Conservation (phyloP, 495 filamentous ascomycete genomes). For the Parathielavia hyrcaniae region DNA sequence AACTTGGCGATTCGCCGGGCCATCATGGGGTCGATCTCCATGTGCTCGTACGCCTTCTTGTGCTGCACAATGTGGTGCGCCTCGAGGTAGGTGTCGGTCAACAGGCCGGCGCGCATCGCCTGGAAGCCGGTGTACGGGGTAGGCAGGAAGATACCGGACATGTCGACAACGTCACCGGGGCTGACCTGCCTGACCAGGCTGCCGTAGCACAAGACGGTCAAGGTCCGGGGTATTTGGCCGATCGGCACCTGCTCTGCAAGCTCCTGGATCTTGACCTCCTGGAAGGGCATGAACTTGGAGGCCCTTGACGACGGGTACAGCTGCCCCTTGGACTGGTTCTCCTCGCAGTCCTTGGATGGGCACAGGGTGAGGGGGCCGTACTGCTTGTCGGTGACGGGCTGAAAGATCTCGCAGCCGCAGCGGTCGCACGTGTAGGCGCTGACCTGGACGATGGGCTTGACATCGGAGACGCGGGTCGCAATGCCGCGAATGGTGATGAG, state of each 20-base stretch:
- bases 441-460: conserved; percentile 94
- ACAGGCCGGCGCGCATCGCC: conserved; percentile 85
- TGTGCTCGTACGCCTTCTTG: conserved; percentile 93
- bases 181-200: conserved; percentile 76
- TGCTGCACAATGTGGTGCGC: conserved; percentile 89
- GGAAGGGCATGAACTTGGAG: conserved; percentile 95
- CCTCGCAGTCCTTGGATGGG: conserved; percentile 77
- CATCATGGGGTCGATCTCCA: conserved; percentile 65
- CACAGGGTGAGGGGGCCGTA: conserved; percentile 81
- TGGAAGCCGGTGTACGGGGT: conserved; percentile 98
- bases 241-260: conserved; percentile 97
- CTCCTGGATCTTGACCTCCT: conserved; percentile 98
- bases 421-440: conserved; percentile 96
- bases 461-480: conserved; percentile 89
- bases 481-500: conserved; percentile 95
- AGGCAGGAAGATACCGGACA: conserved; percentile 91
- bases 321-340: conserved; percentile 87
- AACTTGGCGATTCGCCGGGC: conserved; percentile 75
- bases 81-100: conserved; percentile 96
- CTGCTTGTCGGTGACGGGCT: conserved; percentile 86
- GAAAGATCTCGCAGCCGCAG: conserved; percentile 95
- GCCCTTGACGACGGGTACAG: conserved; percentile 88
- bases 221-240: conserved; percentile 85
- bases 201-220: conserved; percentile 87
- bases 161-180: conserved; percentile 88